Evolutionary conservation across 2,329 filamentous ascomycete species (phyloP), one percentile per base, ranked within the genome.

Genomic region (Dactylellina parvicollis): DNA sequence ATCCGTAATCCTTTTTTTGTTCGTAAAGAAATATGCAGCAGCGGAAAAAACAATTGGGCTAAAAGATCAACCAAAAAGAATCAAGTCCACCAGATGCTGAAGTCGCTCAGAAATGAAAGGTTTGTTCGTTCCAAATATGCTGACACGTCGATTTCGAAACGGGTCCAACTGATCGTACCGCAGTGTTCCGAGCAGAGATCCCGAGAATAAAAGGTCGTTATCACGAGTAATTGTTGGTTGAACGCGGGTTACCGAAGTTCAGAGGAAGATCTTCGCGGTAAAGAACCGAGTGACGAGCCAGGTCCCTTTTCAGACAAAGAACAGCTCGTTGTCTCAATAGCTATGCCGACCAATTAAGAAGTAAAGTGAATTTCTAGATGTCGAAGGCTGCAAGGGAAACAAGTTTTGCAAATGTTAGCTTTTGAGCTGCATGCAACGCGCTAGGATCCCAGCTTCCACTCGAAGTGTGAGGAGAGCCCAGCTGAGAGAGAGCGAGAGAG

Each of bases 1-100:
- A 65, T 65, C 67, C 67, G 67, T 72, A 72, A 65, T 65, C 52
- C 67, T 65, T 67, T 72, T 61, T 67, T 72, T 65, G 60, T 54
- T 72, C 67, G 60, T 72, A 49, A 57, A 64, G 26, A 54, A 26
- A 54, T 36, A 64, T 64, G 46, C 42, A 44, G 36, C 59, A 32
- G 9, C 32, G 38, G n/a, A 52, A 54, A 54, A 40, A 44, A 71
- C 56, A 71, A 64, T 71, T 71, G 66, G 42, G 66, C 66, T 69
- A 61, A 59, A 50, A 59, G 32, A 55, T 46, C 42, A 46, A 49
- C 38, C 14, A 65, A 46, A n/a, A 55, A 22, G 28, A 34, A 54
- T 54, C 60, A 56, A 72, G 50, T 57, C 66, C 50, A 55, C 65
- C 47, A 38, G 55, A 64, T 57, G 57, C 66, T 59, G 38, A 16